A percentile compares a stretch with the other conserved stretches of the same genome.
These are phyloP conservation scores for Arthrobotrys musiformis DNA, from an alignment of 2,329 filamentous ascomycete genomes.

Conservation along the genomic window DNA sequence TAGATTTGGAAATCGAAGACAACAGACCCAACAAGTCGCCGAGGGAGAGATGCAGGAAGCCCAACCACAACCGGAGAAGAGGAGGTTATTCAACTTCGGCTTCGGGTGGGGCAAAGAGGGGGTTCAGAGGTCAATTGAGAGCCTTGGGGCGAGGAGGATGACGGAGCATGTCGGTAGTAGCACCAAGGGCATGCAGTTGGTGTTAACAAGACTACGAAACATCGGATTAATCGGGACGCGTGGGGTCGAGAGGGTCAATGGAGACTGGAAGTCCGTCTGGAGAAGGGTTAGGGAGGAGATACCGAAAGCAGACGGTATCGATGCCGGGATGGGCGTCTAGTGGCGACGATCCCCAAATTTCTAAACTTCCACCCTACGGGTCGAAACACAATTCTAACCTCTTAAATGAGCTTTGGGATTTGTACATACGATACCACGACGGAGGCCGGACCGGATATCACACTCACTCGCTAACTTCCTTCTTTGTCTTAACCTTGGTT, in stretches of 20 bases:
- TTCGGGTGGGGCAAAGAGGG: conserved; percentile 73
- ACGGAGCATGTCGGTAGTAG: conserved; percentile 82
- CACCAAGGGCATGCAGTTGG: conserved; percentile 83
- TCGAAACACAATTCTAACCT: neutral
- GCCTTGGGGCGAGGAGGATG: conserved; percentile 79
- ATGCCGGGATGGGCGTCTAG: conserved; percentile 37
- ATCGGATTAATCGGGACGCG: conserved; percentile 76
- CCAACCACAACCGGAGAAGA: conserved; percentile 63
- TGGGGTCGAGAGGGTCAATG: conserved; percentile 77
- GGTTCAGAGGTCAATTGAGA: conserved; percentile 83
- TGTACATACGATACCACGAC: conserved; percentile 46
- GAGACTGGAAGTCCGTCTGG: conserved; percentile 61
- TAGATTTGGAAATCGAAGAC: conserved; percentile 59
- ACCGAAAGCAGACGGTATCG: conserved; percentile 32
- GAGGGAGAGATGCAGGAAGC: conserved; percentile 61
- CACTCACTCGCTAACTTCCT: conserved; percentile 21
- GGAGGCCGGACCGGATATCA: neutral
- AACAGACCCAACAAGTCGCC: conserved; percentile 61
- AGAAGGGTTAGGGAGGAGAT: conserved; percentile 56
- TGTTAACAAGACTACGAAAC: conserved; percentile 75
- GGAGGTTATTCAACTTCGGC: conserved; percentile 66
- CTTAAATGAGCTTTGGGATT: neutral
- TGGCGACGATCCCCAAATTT: neutral
- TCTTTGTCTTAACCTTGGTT: neutral
- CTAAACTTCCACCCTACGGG: too few species aligned